These are phyloP conservation scores for Ophiocordyceps camponoti-floridani DNA, from an alignment of 2,329 filamentous ascomycete species.

Conservation along the genomic window DNA sequence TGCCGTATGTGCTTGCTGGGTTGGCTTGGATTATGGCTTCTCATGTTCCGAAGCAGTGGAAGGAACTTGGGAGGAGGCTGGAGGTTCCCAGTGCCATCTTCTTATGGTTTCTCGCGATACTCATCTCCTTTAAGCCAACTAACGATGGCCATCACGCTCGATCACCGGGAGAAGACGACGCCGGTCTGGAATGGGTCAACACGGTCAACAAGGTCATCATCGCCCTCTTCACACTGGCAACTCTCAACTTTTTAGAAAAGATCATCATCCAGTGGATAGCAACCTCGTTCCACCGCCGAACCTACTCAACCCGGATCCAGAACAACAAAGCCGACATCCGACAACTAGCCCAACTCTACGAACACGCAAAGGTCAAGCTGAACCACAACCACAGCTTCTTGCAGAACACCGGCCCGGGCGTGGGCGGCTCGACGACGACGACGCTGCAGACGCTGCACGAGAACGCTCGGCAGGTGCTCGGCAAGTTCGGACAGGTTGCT, in stretches of 20 bases:
- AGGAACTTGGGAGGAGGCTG: conserved; percentile 68
- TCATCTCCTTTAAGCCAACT: conserved; percentile 72
- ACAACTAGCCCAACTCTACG: conserved; percentile 34
- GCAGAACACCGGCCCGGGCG: conserved; percentile 21
- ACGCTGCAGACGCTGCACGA: conserved; percentile 57
- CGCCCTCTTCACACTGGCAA: conserved; percentile 60
- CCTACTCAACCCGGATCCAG: conserved; percentile 79
- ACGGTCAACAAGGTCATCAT: conserved; percentile 76
- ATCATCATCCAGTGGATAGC: conserved; percentile 90
- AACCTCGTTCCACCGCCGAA: conserved; percentile 78
- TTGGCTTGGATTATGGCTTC: conserved; percentile 58
- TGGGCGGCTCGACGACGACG: conserved; percentile 55
- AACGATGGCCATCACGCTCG: conserved; percentile 40
- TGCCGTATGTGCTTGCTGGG: conserved; percentile 26
- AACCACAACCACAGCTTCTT: conserved; percentile 30
- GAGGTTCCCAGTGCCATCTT: conserved; percentile 77
- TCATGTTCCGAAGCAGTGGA: conserved; percentile 85
- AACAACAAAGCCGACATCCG: conserved; percentile 81
- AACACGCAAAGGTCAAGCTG: conserved; percentile 63
- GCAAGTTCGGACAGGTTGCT: conserved; percentile 70
- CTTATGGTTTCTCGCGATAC: conserved; percentile 77
- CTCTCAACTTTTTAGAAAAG: conserved; percentile 78
- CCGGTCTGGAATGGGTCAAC: conserved; percentile 49
- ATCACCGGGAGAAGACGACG: conserved; percentile 22
- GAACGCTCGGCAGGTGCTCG: conserved; percentile 57